Base-by-base conservation (phyloP, 768 basidiomycete species). In the Amanita polypyramis region DNA sequence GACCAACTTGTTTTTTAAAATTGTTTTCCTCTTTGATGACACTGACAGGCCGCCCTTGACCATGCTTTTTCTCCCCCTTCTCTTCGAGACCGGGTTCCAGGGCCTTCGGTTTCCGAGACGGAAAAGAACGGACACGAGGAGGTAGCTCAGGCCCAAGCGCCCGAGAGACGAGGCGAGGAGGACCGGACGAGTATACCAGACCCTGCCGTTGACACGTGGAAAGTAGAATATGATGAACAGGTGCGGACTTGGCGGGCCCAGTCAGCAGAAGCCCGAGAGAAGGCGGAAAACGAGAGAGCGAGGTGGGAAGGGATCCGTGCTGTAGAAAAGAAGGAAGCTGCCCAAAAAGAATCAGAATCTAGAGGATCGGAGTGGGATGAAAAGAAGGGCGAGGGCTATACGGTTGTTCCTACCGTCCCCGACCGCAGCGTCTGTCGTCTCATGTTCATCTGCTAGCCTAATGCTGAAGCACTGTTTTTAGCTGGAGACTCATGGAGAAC, bases 201-300 rank as follows among this genome's bases (percentile, higher is more conserved):
- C 15, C 11, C n/a, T 12, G 21, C 23, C 5, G 20, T 15, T 25
- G 78, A 78, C 19, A 52, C 66, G 6, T 86, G 83, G 82, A 80
- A 82, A 56, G 64, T 65, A 12, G 73, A 80, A 56, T 86, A 89
- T 59, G 80, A 89, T 43, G 65, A 75, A 1, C 81, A 85, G 36
- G 68, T 86, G 9, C 69, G 73, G 43, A 65, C 70, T 47, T 92
- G 88, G 89, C 80, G 81, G 34, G 75, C 75, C 19, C 76, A 80
- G 56, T 82, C 80, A 33, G 81, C 85, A 25, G 76, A 76, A 51
- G 80, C 80, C 37, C 80, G 86, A 44, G 70, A 77, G 58, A 87
- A 82, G 60, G 83, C 86, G 7, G 87, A 88, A 66, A 73, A 70
- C 52, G 77, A 80, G 61, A 82, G 87, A 8, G 73, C 72, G 36